Base-by-base conservation (phyloP, 1,284 basidiomycete genomes). In the Cryptococcus wingfieldii region DNA sequence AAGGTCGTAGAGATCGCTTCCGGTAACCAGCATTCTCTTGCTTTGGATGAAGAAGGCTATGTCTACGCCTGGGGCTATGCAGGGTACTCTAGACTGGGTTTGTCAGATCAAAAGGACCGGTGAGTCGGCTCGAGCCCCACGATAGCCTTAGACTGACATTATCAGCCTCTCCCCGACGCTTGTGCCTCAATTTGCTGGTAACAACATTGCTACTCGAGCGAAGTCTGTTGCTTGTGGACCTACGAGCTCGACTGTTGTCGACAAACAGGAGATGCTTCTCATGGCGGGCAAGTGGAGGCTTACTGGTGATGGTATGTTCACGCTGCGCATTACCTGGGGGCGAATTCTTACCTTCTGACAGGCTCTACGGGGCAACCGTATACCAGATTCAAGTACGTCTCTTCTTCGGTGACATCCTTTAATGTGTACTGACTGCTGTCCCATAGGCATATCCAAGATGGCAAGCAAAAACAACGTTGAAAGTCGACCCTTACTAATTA, bases 21-120 rank as follows among this genome's bases (percentile, higher is more conserved):
- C 47, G 94, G 93, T 0, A 86, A 86, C 57, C 89, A 94, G 69
- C 94, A 97, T 70, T 86, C 83, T 54, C 79, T 94, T 47, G 90
- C 90, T 3, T 75, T 93, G 5, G 89, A 89, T 68, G 79, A 82
- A n/a, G 81, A 85, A 10, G 89, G 90, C 79, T 87, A 67, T 54
- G 87, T 92, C 9, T 91, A 88, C 65, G 87, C 88, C 9, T 95
- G 90, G 90, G 77, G 65, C 38, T 65, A 66, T 50, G 74, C 71
- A 9, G 78, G 76, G 28, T 78, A 79, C 58, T 76, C 76, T 1
- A 71, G 79, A 19, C 65, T 81, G 2, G 80, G 80, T 0, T 63
- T 80, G 19, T 90, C 91, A 3, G 87, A 89, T 65, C 91, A 93
- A 71, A 84, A 87, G 50, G 90, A 96, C 63, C 82, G 82, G 60